A percentile compares a stretch with the other conserved stretches of the same genome.
phyloP scores from a whole-genome alignment of 768 basidiomycete genomes.

The Podaxis carcinomalis region DNA sequence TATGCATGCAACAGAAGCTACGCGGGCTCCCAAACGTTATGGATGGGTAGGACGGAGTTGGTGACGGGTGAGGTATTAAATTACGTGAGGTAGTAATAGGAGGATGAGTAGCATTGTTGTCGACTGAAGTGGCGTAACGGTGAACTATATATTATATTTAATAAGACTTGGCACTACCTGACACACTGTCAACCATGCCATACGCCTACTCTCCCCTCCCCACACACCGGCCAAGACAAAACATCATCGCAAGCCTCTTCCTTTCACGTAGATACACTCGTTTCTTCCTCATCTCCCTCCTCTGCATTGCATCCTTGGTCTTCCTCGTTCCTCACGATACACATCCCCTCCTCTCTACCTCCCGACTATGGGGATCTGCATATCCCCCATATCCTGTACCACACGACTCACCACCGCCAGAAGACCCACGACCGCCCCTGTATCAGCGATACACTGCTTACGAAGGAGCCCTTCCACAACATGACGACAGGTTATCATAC shows the following conservation, averaged over 20 bases:
- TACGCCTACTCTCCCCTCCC: slow-evolving; percentile 5
- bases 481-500: slow-evolving; percentile 31
- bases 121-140: not conserved
- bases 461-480: slow-evolving; percentile 44
- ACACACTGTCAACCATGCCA: not conserved
- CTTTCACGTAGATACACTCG: slow-evolving; percentile 1
- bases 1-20: too few species aligned
- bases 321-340: not conserved
- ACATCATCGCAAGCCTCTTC: not conserved
- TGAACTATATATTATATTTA: not conserved
- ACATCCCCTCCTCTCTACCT: not conserved
- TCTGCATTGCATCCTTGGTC: not conserved
- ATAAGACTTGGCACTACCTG: not conserved
- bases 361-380: not conserved
- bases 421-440: slow-evolving; percentile 32
- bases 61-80: not conserved
- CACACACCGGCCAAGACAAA: not conserved
- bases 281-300: not conserved
- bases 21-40: too few species aligned
- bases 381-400: slow-evolving; percentile 10
- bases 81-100: not conserved
- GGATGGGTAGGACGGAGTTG: not conserved
- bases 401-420: not conserved
- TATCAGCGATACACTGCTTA: slow-evolving; percentile 38
- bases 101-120: not conserved